Base-by-base conservation (phyloP, 2,329 filamentous ascomycete genomes). In the Podosphaera xanthii region DNA sequence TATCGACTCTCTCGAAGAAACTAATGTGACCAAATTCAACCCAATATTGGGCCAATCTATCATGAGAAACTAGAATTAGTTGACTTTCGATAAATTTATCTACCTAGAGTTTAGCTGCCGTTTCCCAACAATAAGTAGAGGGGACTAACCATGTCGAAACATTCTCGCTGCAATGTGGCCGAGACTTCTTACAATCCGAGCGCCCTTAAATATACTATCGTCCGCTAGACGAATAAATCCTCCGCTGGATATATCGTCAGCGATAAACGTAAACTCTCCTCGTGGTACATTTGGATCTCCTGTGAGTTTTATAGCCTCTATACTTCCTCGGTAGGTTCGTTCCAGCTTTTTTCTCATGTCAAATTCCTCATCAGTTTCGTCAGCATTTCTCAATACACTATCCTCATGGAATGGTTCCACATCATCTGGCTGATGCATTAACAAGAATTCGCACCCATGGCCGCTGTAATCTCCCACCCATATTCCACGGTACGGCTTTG, bases 271-370 rank as follows among this genome's bases (percentile, higher is more conserved):
- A 64, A 83, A 81, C 69, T 96, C 85, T 7, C 90, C 91, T 7
- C 90, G 78, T 0, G 91, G 91, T 12, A 97, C 82, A 64, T 96
- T 94, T 0, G 84, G 81, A 67, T 98, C 91, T 0, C 91, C 91
- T 0, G 91, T 97, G 40, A 98, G 73, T 69, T 97, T 97, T 67
- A 96, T 82, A 0, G 86, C 91, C 69, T 90, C 82, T 2, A 97
- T 70, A 1, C 81, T 76, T 3, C 88, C 87, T 10, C 74, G 75
- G 63, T 86, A 81, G 0, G 80, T 72, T 12, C 72, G 71, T 34
- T 74, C 73, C 12, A 75, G 71, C 1, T 69, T 66, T 56, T 74
- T 73, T 22, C 77, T 72, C 42, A 67, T 64, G 40, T 74, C 66
- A 68, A 74, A 79, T n/a, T 71, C 71, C 8, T 72, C 70, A 14